Conservation (phyloP, 345 rosid genomes). For the Gynandropsis gynandra region DNA sequence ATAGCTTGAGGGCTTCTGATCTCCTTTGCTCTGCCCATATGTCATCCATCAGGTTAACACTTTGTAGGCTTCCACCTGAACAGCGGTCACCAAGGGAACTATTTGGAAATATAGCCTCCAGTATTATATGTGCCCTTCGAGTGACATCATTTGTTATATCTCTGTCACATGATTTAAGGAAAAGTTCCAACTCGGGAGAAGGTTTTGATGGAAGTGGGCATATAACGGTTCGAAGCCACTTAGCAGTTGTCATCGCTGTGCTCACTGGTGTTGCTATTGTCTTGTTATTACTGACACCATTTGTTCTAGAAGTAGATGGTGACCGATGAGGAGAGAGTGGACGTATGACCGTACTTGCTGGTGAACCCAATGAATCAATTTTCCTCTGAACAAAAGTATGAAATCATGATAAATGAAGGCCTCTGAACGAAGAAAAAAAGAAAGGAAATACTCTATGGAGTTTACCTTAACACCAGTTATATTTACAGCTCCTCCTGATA, state of each 20-base stretch:
- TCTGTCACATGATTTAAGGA: conserved; percentile 68
- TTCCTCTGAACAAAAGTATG: conserved; percentile 45
- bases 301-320: conserved; percentile 51
- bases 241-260: conserved; percentile 94
- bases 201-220: conserved; percentile 80
- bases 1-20: conserved; percentile 73
- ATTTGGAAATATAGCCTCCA: conserved; percentile 91
- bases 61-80: conserved; percentile 56
- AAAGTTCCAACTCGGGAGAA: conserved; percentile 57
- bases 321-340: conserved; percentile 82
- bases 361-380: conserved; percentile 67
- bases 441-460: conserved; percentile 6
- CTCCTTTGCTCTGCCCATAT: conserved; percentile 95
- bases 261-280: conserved; percentile 80
- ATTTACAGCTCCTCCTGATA: conserved; percentile 37
- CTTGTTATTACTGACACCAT: conserved; percentile 40
- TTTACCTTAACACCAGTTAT: conserved; percentile 54
- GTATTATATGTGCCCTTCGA: conserved; percentile 73
- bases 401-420: background rate
- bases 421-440: background rate
- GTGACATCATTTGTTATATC: conserved; percentile 74
- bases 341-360: conserved; percentile 65
- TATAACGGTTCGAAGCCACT: conserved; percentile 84
- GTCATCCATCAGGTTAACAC: conserved; percentile 78
- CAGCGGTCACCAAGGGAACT: conserved; percentile 56